Percentiles rank a stretch among this genome's conserved stretches.
Evolutionary conservation across 208 protist genomes (phyloP).

Genomic region (Porcisia hertigi): DNA sequence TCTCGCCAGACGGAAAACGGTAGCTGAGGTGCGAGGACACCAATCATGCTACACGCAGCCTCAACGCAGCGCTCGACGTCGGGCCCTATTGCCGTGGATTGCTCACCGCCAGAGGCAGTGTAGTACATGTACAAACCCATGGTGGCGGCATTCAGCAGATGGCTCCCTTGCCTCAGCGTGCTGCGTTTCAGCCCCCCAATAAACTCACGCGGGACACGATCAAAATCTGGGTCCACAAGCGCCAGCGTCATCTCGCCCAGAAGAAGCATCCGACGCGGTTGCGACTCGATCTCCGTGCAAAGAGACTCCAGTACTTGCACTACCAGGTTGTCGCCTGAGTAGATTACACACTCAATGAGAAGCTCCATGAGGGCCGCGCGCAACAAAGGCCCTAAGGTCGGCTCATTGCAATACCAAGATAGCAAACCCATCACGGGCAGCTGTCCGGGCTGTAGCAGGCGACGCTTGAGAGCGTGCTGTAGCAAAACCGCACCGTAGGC

Average conservation of each 20-base stretch:
- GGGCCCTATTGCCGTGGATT: constrained; percentile 22
- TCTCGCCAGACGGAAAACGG: constrained; percentile 49
- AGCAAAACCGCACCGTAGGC: constrained; percentile 83
- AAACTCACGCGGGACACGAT: constrained; percentile 48
- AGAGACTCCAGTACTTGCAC: constrained; percentile 11
- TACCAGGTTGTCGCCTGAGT: constrained; percentile 30
- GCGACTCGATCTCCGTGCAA: constrained; percentile 17
- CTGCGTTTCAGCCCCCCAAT: constrained; percentile 39
- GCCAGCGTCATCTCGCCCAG: constrained; percentile 42
- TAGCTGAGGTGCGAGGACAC: constrained; percentile 34
- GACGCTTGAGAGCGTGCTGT: constrained; percentile 41
- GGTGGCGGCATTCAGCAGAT: constrained; percentile 45
- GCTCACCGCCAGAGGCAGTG: constrained; percentile 44
- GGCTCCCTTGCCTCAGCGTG: constrained; percentile 20
- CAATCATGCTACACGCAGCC: constrained; percentile 41
- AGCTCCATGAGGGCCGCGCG: constrained; percentile 57
- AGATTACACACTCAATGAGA: constrained; percentile 63
- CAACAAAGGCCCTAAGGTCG: constrained; percentile 50
- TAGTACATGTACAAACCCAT: constrained; percentile 63
- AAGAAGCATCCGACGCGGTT: constrained; percentile 45
- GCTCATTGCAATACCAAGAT: constrained; percentile 71
- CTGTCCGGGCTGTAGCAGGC: constrained; percentile 22
- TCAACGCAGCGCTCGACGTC: constrained; percentile 36
- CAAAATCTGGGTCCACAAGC: constrained; percentile 56
- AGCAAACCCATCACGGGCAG: constrained; percentile 70